phyloP scores from a whole-genome alignment of 352 stramenopile genomes.

The Achlya hypogyna region DNA sequence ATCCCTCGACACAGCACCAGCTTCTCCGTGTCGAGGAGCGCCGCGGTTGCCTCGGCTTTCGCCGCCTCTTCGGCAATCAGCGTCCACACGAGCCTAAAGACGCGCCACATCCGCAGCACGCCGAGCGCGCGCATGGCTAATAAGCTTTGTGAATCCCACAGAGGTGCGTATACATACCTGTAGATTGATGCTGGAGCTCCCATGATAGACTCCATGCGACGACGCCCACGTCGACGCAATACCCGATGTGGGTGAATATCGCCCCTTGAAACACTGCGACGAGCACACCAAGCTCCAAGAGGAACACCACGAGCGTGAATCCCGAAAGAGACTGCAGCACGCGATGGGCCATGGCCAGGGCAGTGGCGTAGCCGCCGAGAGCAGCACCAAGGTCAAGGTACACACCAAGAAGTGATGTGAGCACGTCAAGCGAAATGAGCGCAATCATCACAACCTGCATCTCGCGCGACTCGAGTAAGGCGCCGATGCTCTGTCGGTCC shows the following conservation, averaged over 20 bases:
- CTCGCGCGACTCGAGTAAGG: slow-evolving; percentile 46
- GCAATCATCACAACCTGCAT: slow-evolving; percentile 38
- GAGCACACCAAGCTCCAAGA: slow-evolving; percentile 43
- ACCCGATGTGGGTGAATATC: slow-evolving; percentile 56
- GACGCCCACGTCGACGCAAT: slow-evolving; percentile 36
- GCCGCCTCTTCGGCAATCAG: slow-evolving; percentile 40
- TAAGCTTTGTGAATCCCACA: slow-evolving; percentile 2
- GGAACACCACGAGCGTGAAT: slow-evolving; percentile 53
- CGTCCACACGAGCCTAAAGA: slow-evolving; percentile 42
- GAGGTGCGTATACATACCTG: slow-evolving; percentile 28
- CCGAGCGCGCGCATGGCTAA: slow-evolving; percentile 40
- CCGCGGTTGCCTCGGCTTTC: slow-evolving; percentile 30
- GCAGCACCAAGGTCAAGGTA: background rate
- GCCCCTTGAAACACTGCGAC: slow-evolving; percentile 31
- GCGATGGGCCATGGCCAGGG: slow-evolving; percentile 22
- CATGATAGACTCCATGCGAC: slow-evolving; percentile 26
- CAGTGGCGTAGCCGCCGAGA: background rate
- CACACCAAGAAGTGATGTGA: slow-evolving; percentile 22
- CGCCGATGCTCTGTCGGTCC: slow-evolving; percentile 19
- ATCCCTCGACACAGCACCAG: slow-evolving; percentile 23
- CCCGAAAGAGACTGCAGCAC: slow-evolving; percentile 44
- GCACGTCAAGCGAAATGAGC: slow-evolving; percentile 43
- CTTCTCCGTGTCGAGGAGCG: slow-evolving; percentile 40
- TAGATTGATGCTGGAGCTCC: slow-evolving; percentile 44
- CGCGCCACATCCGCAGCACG: slow-evolving; percentile 46